Conservation (phyloP, 2,329 filamentous ascomycete genomes). For the Ophiostoma tasmaniense region DNA sequence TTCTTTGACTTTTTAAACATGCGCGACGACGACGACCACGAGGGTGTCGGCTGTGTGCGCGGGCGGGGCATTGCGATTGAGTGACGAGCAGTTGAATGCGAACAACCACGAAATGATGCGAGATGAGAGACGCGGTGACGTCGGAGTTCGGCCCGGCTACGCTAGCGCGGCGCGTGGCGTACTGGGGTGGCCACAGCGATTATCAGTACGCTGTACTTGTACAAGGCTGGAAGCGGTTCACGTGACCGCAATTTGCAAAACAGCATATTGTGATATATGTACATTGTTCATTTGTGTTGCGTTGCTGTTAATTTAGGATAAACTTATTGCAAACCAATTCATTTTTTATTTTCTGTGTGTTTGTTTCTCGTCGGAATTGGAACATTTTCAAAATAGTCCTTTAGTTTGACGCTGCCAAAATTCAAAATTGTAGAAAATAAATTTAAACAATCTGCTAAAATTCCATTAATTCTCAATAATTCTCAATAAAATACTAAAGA, state of each 20-base stretch:
- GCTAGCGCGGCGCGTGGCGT: background rate
- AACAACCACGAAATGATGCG: no score
- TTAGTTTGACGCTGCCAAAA: no score
- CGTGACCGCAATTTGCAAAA: background rate
- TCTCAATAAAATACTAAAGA: background rate
- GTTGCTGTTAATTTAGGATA: no score
- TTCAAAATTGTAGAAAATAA: no score
- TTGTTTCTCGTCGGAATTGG: no score
- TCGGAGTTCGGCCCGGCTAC: constrained; percentile 2
- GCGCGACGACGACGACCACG: constrained; percentile 6
- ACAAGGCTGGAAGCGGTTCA: background rate
- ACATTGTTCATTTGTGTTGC: no score
- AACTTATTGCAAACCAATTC: no score
- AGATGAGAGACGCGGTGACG: background rate
- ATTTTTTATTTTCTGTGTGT: no score
- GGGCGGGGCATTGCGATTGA: constrained; percentile 1
- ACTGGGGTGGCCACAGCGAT: no score
- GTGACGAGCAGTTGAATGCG: no score
- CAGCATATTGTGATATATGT: background rate
- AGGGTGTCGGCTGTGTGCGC: background rate
- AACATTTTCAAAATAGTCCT: no score
- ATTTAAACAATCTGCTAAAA: no score
- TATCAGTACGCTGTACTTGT: background rate
- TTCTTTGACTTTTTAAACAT: background rate
- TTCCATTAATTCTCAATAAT: background rate